Conservation (phyloP, 2,329 filamentous ascomycete genomes). For the Lasiodiplodia hormozganensis region DNA sequence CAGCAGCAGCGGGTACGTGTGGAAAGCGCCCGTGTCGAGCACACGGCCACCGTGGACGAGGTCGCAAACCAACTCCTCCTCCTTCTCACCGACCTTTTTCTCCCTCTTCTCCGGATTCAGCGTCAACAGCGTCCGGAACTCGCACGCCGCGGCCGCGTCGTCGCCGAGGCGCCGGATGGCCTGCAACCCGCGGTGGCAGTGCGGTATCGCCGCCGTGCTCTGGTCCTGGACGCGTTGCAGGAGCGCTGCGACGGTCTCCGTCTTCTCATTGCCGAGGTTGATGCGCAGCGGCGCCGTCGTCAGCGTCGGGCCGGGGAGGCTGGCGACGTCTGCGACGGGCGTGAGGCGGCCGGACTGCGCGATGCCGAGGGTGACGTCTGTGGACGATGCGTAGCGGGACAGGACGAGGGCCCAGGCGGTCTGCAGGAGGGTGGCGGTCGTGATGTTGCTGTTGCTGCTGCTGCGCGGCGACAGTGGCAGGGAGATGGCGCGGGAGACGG, state of each 20-base stretch:
- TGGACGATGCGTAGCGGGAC: constrained; percentile 61
- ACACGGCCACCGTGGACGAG: constrained; percentile 58
- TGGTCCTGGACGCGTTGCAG: constrained; percentile 64
- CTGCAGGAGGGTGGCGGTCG: constrained; percentile 60
- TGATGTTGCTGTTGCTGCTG: constrained; percentile 45
- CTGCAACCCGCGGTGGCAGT: constrained; percentile 69
- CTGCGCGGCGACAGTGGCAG: neutral
- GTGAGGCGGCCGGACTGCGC: constrained; percentile 65
- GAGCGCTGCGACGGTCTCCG: constrained; percentile 56
- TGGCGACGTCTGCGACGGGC: constrained; percentile 53
- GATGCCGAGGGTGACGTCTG: constrained; percentile 63
- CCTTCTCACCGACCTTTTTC: neutral
- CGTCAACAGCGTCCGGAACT: constrained; percentile 48
- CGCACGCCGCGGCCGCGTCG: constrained; percentile 60
- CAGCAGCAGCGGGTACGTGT: constrained; percentile 68
- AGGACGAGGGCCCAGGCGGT: constrained; percentile 50
- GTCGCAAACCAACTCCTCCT: constrained; percentile 60
- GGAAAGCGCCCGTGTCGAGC: constrained; percentile 63
- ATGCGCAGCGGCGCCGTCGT: constrained; percentile 66
- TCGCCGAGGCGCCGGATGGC: constrained; percentile 59
- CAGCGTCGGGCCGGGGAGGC: constrained; percentile 67
- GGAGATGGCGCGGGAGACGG: constrained; percentile 31
- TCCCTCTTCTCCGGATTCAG: constrained; percentile 38
- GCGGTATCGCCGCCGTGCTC: constrained; percentile 64
- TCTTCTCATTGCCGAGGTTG: neutral